Conservation (phyloP, 768 basidiomycete species). For the Lentinula sp. region DNA sequence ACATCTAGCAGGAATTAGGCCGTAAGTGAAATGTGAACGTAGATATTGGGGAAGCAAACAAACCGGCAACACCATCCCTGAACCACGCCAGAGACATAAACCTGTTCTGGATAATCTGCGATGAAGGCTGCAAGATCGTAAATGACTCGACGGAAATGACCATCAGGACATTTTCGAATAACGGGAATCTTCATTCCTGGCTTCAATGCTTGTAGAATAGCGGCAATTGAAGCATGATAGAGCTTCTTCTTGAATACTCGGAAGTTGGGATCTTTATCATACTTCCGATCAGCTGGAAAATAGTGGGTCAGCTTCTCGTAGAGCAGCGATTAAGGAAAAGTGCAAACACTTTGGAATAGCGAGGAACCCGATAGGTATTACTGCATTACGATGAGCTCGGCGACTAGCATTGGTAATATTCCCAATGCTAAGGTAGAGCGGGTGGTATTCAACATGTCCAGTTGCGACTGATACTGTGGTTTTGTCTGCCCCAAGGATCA, state of each 20-base stretch:
- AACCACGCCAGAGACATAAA: constrained; percentile 13
- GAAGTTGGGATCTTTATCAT: constrained; percentile 8
- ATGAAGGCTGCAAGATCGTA: constrained; percentile 20
- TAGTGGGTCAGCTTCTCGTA: neutral
- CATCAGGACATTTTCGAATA: constrained; percentile 19
- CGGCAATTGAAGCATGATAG: constrained; percentile 12
- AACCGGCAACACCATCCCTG: constrained; percentile 15
- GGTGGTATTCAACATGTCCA: constrained; percentile 29
- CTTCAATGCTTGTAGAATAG: constrained; percentile 11
- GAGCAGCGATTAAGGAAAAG: neutral
- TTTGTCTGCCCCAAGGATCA: constrained; percentile 32
- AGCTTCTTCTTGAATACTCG: constrained; percentile 12
- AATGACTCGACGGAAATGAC: constrained; percentile 16
- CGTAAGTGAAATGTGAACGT: neutral
- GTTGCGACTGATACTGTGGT: constrained; percentile 30
- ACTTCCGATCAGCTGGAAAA: constrained; percentile 1
- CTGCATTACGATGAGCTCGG: constrained; percentile 22
- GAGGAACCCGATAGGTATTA: constrained; percentile 18
- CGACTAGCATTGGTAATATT: constrained; percentile 24
- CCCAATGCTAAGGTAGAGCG: constrained; percentile 26
- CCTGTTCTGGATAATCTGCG: constrained; percentile 25
- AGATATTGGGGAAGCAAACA: neutral
- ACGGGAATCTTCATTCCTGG: constrained; percentile 16
- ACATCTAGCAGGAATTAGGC: neutral
- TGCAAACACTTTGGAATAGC: constrained; percentile 23